A percentile compares a stretch with the other conserved stretches of the same genome.
These are phyloP conservation scores for Didymella pomorum DNA, from an alignment of 2,329 filamentous ascomycete genomes.

Conservation along the genomic window DNA sequence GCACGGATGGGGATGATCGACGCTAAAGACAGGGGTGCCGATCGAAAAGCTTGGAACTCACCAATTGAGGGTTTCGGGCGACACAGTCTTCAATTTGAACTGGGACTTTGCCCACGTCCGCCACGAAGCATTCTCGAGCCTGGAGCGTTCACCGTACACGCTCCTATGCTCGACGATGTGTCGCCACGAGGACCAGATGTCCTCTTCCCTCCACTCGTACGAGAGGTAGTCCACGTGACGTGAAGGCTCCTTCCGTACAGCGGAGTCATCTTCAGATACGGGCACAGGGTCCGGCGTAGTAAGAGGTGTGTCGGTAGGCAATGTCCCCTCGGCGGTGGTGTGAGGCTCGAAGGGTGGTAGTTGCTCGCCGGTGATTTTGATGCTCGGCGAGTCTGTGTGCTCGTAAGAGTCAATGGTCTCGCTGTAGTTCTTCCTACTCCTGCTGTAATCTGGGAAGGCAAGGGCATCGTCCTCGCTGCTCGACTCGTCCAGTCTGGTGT, in stretches of 20 bases:
- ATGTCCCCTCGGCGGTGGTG: conserved; percentile 52
- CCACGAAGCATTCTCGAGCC: conserved; percentile 96
- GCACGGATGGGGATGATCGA: conserved; percentile 43
- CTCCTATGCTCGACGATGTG: conserved; percentile 84
- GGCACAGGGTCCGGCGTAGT: conserved; percentile 63
- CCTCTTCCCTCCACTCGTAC: conserved; percentile 91
- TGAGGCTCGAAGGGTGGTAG: conserved; percentile 49
- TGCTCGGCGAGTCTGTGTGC: conserved; percentile 31
- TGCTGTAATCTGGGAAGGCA: conserved; percentile 55
- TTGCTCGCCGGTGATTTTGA: conserved; percentile 9
- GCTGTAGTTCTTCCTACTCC: conserved; percentile 24
- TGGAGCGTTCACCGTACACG: conserved; percentile 79
- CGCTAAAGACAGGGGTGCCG: conserved; percentile 33
- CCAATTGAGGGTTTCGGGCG: conserved; percentile 94
- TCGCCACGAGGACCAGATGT: conserved; percentile 97
- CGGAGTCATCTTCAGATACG: conserved; percentile 79
- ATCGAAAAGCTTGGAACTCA: conserved; percentile 57
- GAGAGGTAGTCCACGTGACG: conserved; percentile 95
- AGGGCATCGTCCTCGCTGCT: conserved; percentile 54
- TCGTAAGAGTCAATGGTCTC: conserved; percentile 24
- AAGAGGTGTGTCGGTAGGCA: conserved; percentile 53
- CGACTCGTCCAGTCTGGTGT: conserved; percentile 62
- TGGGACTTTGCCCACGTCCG: conserved; percentile 95
- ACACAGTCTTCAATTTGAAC: conserved; percentile 84
- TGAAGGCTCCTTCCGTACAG: conserved; percentile 76